A percentile compares a stretch with the other conserved stretches of the same genome.
These are phyloP conservation scores for Bimuria novae-zelandiae DNA, from an alignment of 2,329 filamentous ascomycete genomes.

Conservation along the genomic window DNA sequence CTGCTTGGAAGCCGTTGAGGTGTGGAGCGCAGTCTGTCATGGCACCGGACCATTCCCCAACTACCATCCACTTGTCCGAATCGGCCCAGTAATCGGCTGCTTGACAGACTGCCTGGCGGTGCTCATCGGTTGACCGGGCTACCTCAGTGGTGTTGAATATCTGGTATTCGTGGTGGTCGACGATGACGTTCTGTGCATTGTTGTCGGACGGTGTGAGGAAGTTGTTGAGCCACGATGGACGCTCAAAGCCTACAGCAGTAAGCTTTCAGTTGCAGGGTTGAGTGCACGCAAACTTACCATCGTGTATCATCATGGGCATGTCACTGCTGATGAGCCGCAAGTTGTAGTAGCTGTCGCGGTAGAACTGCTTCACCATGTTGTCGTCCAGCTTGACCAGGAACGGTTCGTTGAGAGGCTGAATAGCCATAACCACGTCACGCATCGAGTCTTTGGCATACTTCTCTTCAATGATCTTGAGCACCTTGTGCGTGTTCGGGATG, in stretches of 20 bases:
- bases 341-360: conserved; percentile 59
- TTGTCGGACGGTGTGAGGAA: conserved; percentile 58
- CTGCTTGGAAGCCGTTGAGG: conserved; percentile 53
- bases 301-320: conserved; percentile 60
- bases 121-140: conserved; percentile 55
- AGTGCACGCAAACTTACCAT: conserved; percentile 39
- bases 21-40: conserved; percentile 63
- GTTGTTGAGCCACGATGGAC: conserved; percentile 62
- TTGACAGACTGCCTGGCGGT: conserved; percentile 61
- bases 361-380: conserved; percentile 57
- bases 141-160: conserved; percentile 60
- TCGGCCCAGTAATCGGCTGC: conserved; percentile 55
- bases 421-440: conserved; percentile 63
- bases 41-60: conserved; percentile 70
- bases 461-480: conserved; percentile 60
- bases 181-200: conserved; percentile 57
- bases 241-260: conserved; percentile 47
- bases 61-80: conserved; percentile 66
- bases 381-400: conserved; percentile 49
- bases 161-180: conserved; percentile 73
- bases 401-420: conserved; percentile 63
- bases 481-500: conserved; percentile 56
- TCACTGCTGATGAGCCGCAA: conserved; percentile 52
- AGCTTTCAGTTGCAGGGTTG: neutral
- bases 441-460: conserved; percentile 60